Conservation (phyloP, 139 green algal species). For the Chlorella sorokiniana region DNA sequence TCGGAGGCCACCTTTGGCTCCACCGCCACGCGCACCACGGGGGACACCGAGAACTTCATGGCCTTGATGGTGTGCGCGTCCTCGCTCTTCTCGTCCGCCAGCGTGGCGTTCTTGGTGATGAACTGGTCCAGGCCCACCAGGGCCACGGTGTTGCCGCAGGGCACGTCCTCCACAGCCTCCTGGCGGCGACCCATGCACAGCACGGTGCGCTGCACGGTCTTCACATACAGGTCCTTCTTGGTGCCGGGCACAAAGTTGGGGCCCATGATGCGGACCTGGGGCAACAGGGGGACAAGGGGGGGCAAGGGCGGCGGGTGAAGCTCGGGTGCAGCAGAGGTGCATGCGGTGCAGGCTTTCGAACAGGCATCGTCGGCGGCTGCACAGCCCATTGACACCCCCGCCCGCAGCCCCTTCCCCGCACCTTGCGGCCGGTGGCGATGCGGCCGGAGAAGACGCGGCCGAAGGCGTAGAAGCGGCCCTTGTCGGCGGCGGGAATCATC, state of each 20-base stretch:
- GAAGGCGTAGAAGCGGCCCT: slow-evolving; percentile 99
- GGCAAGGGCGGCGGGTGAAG: no score
- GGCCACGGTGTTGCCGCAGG: slow-evolving; percentile 97
- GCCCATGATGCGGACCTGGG: slow-evolving; percentile 98
- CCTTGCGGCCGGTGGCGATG: slow-evolving; percentile 91
- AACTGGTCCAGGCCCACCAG: slow-evolving; percentile 98
- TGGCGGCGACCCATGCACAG: slow-evolving; percentile 98
- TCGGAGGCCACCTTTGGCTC: slow-evolving; percentile 95
- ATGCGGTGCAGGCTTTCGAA: no score
- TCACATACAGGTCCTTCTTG: slow-evolving; percentile 99
- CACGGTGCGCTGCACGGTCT: slow-evolving; percentile 99
- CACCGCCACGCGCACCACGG: slow-evolving; percentile 93
- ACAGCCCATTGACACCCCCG: no score
- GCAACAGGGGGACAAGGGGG: not conserved
- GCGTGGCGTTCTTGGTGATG: slow-evolving; percentile 99
- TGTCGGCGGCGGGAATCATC: slow-evolving; percentile 98
- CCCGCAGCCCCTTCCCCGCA: slow-evolving; percentile 33
- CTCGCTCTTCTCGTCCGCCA: slow-evolving; percentile 85
- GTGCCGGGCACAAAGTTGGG: slow-evolving; percentile 96
- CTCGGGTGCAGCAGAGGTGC: no score
- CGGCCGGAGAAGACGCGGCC: slow-evolving; percentile 95
- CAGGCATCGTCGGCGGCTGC: not conserved
- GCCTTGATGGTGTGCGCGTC: slow-evolving; percentile 97
- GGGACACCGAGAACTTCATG: slow-evolving; percentile 99
- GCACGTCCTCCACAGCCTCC: slow-evolving; percentile 98